Conservation (phyloP, 2,329 filamentous ascomycete species). For the Colletotrichum euphorbiae region DNA sequence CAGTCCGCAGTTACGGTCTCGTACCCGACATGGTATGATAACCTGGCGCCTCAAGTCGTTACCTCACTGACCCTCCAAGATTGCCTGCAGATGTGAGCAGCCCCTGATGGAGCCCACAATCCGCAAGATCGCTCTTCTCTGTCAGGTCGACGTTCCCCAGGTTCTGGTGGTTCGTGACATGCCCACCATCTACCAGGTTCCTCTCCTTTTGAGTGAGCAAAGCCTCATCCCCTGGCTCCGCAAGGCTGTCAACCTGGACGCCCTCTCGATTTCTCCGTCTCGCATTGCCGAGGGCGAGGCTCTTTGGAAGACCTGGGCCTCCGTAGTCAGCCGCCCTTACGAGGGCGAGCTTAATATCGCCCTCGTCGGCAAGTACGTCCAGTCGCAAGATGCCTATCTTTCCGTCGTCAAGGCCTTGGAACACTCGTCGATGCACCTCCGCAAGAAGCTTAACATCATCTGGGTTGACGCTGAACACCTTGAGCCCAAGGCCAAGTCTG, state of each 20-base stretch:
- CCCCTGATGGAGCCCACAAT: conserved; percentile 80
- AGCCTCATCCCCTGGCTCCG: conserved; percentile 76
- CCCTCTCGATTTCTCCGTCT: conserved; percentile 61
- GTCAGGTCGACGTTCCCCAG: conserved; percentile 86
- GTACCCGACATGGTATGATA: conserved; percentile 73
- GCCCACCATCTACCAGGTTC: conserved; percentile 92
- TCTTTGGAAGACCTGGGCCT: conserved; percentile 71
- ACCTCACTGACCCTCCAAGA: conserved; percentile 59
- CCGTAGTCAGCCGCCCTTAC: conserved; percentile 75
- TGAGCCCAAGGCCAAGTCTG: conserved; percentile 72
- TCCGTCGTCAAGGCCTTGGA: conserved; percentile 88
- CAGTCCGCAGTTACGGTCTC: conserved; percentile 83
- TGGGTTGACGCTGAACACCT: conserved; percentile 90
- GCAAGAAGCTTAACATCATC: conserved; percentile 80
- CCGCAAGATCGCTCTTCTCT: conserved; percentile 89
- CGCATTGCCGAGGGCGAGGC: conserved; percentile 69
- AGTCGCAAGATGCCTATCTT: conserved; percentile 87
- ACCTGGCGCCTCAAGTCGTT: neutral
- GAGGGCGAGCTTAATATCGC: conserved; percentile 82
- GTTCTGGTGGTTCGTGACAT: conserved; percentile 93
- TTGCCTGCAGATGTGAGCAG: conserved; percentile 90
- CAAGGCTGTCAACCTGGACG: conserved; percentile 73
- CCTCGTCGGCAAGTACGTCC: conserved; percentile 92
- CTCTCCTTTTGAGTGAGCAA: conserved; percentile 89
- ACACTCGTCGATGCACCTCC: conserved; percentile 89